A percentile compares a stretch with the other conserved stretches of the same genome.
Evolutionary conservation across 306 rosid genomes (phyloP).

Genomic region (Echinosophora koreensis): DNA sequence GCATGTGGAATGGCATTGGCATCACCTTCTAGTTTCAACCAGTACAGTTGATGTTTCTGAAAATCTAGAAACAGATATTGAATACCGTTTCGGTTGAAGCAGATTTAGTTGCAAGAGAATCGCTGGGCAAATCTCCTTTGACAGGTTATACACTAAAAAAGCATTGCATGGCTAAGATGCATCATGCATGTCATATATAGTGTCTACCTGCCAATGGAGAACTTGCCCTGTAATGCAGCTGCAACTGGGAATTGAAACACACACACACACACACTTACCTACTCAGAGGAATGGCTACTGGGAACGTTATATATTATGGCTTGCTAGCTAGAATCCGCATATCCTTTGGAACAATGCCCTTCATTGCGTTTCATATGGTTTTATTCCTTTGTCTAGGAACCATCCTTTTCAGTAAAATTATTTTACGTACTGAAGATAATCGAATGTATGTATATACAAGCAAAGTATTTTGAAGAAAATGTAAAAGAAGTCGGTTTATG

Average conservation of each 20-base stretch:
- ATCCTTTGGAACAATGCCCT: slow-evolving; percentile 62
- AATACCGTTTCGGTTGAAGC: neutral
- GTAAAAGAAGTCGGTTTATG: neutral
- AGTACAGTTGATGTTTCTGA: neutral
- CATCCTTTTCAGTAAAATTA: slow-evolving; percentile 31
- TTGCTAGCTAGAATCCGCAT: slow-evolving; percentile 45
- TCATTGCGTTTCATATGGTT: slow-evolving; percentile 33
- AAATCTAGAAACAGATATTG: neutral
- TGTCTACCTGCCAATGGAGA: slow-evolving; percentile 65
- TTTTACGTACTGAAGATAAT: slow-evolving; percentile 34
- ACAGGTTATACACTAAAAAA: slow-evolving; percentile 52
- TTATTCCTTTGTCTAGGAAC: slow-evolving; percentile 47
- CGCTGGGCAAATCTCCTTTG: slow-evolving; percentile 84
- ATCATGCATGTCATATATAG: neutral
- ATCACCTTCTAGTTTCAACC: too few relatives aligned
- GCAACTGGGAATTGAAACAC: slow-evolving; percentile 14
- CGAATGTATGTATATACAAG: neutral
- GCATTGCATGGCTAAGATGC: slow-evolving; percentile 11
- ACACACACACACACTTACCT: slow-evolving; percentile 34
- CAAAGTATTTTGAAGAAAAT: neutral
- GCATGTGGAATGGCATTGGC: too few relatives aligned
- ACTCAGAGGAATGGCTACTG: neutral
- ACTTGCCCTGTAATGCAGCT: slow-evolving; percentile 67
- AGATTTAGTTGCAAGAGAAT: slow-evolving; percentile 50
- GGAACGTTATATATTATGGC: slow-evolving; percentile 39